Percentiles rank a stretch among this genome's conserved stretches.
These are phyloP conservation scores for Canariomyces notabilis DNA, from an alignment of 2,329 filamentous ascomycete genomes.

Conservation along the genomic window DNA sequence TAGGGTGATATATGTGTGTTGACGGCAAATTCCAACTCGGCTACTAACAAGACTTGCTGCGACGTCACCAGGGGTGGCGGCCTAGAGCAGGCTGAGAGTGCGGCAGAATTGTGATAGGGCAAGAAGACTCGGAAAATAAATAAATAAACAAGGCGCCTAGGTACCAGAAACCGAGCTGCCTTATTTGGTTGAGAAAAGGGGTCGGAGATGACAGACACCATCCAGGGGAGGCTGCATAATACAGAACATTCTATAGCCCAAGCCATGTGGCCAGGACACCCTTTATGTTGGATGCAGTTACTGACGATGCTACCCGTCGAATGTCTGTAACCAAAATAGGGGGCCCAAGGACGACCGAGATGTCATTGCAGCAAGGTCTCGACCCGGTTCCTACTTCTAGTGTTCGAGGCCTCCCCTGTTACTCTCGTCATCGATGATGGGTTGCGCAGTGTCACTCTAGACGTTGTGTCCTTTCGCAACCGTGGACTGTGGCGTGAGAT, in stretches of 20 bases:
- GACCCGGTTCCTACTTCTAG: too few relatives aligned
- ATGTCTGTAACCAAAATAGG: background rate
- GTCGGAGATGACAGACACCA: slow-evolving; percentile 9
- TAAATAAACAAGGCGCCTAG: slow-evolving; percentile 4
- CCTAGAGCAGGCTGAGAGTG: slow-evolving; percentile 5
- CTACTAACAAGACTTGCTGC: background rate
- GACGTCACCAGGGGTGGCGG: slow-evolving; percentile 11
- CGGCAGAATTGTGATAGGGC: slow-evolving; percentile 19
- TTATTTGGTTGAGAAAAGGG: slow-evolving; percentile 10
- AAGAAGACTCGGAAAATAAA: background rate
- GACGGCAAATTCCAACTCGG: slow-evolving; percentile 11
- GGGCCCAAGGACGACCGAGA: background rate
- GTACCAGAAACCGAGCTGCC: slow-evolving; percentile 3
- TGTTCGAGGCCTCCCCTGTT: background rate
- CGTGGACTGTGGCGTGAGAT: background rate
- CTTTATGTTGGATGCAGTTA: background rate
- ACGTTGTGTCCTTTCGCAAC: background rate
- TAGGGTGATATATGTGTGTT: slow-evolving; percentile 7
- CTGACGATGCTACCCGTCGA: background rate
- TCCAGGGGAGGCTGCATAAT: background rate
- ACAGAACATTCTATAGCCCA: background rate
- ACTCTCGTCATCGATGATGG: background rate
- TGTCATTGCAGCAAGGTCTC: background rate
- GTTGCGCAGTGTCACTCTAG: background rate
- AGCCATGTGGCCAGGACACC: slow-evolving; percentile 7